Conservation (phyloP, 2,329 filamentous ascomycete genomes). For the Fusarium nisikadoi region DNA sequence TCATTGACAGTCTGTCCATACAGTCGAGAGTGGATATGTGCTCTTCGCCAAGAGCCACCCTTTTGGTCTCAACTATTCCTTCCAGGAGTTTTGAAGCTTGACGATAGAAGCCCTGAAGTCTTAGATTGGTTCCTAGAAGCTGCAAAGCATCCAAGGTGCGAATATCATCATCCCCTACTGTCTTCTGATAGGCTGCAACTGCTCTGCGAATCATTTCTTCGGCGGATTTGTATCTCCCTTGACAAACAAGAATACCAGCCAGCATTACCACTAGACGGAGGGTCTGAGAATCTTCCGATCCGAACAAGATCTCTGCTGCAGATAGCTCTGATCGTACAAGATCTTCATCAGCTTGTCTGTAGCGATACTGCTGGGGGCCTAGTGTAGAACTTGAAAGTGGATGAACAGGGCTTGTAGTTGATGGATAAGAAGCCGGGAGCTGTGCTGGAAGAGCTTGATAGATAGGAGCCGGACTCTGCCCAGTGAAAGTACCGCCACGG, state of each 20-base stretch:
- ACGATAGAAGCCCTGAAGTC: accelerated
- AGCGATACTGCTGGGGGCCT: accelerated
- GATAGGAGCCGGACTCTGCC: background rate
- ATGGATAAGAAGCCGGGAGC: accelerated
- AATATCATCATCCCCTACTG: accelerated
- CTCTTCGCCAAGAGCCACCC: accelerated
- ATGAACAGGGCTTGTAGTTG: accelerated
- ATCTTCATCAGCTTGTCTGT: background rate
- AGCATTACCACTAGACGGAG: accelerated
- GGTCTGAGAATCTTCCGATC: background rate
- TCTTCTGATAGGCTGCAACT: accelerated
- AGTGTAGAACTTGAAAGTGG: accelerated
- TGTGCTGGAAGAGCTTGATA: accelerated
- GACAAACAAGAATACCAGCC: accelerated
- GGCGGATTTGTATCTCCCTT: background rate
- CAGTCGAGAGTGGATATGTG: accelerated
- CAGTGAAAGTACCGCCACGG: background rate
- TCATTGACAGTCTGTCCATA: no score
- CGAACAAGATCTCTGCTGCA: background rate
- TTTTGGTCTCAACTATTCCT: background rate
- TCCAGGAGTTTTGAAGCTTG: background rate
- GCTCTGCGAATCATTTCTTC: background rate
- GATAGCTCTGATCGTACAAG: background rate
- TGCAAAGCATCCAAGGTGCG: background rate
- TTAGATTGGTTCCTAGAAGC: accelerated